These are phyloP conservation scores for Verticillium tricorpus DNA, from an alignment of 2,329 filamentous ascomycete species.

Conservation along the genomic window DNA sequence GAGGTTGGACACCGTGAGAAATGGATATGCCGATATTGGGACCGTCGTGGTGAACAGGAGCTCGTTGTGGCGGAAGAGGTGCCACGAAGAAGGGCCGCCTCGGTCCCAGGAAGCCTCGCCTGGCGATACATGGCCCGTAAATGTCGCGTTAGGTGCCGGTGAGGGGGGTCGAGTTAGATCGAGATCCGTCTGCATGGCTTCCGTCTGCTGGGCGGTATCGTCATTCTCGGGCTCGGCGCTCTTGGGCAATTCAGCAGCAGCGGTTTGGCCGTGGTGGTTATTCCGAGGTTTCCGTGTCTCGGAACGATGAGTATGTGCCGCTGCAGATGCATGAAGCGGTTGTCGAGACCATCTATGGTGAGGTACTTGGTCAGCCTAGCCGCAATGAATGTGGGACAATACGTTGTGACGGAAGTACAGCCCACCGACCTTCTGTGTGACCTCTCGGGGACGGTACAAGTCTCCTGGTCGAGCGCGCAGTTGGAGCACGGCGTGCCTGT, in stretches of 20 bases:
- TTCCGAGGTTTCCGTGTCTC: background rate
- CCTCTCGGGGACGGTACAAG: background rate
- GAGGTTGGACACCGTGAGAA: constrained; percentile 35
- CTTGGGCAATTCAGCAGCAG: background rate
- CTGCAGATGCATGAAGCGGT: background rate
- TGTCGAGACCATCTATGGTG: background rate
- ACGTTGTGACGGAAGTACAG: background rate
- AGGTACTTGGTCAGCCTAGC: background rate
- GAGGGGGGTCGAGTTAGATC: background rate
- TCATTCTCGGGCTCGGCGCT: background rate
- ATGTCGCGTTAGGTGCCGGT: background rate
- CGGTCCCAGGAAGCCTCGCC: background rate
- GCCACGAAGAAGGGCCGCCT: background rate
- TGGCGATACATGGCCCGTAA: background rate
- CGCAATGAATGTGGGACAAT: background rate
- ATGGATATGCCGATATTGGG: constrained; percentile 2
- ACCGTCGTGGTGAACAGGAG: background rate
- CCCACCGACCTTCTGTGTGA: background rate
- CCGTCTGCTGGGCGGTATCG: background rate
- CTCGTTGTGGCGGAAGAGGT: background rate
- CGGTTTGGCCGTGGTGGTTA: background rate
- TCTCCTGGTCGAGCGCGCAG: background rate
- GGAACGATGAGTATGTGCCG: background rate
- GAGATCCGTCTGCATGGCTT: background rate
- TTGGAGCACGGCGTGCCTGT: background rate